Base-by-base conservation (phyloP, 257 asterid species). In the Asclepias syriaca region DNA sequence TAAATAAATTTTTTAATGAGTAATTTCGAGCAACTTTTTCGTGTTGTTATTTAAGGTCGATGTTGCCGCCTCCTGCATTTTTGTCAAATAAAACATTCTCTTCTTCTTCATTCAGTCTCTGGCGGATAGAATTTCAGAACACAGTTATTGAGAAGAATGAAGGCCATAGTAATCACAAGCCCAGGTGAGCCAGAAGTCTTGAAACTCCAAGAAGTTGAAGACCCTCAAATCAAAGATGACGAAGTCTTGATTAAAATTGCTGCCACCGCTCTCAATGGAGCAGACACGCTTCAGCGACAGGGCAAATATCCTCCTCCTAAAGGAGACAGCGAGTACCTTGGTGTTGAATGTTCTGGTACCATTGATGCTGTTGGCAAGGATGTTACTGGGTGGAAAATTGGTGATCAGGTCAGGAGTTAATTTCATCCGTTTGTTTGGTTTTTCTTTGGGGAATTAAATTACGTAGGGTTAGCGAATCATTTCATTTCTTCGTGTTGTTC, bases 331-430 rank as follows among this genome's bases (percentile, higher is more conserved):
- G 78, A 74, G 74, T 86, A 78, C 68, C 99, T 86, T 0, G 98
- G 99, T 65, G 96, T 94, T n/a, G 99, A 94, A 71, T 94, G 99
- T 79, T 94, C 99, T 69, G 99, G 99, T 0, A 77, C 81, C 50
- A 43, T 94, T 19, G 95, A 91, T 77, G 87, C 96, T 14, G 90
- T 94, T 69, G 99, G 97, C 27, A 87, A 83, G 68, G 74, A 78
- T 50, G 97, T 91, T 63, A 72, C 58, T 3, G 84, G 92, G 65
- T 94, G 97, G 97, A 94, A 91, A 75, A 72, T 88, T 72, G 99
- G 97, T 58, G 99, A 94, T 56, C 89, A 88, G 97, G 99, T 94
- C 48, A 34, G 67, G 3, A n/a, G 4, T 12, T 32, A 22, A 46
- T 70, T 3, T 34, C 39, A 34, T 12, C 53, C 34, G 27, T 24